phyloP scores from a whole-genome alignment of 2,329 filamentous ascomycete genomes.

The Monosporascus sp. region DNA sequence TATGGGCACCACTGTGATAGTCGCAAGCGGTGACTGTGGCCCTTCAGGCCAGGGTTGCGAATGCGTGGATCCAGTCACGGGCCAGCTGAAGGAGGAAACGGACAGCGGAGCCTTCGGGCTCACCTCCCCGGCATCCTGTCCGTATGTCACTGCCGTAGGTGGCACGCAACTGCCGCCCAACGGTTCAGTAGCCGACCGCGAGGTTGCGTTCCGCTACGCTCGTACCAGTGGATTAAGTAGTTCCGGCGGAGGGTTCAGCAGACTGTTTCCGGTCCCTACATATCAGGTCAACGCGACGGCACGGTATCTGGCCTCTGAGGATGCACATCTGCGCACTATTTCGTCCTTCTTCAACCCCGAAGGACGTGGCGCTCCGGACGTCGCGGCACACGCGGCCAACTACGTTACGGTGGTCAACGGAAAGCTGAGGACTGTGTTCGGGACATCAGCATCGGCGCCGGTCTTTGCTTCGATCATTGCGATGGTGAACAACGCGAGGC shows the following conservation, averaged over 20 bases:
- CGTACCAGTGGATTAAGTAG: no score
- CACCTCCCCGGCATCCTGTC: slow-evolving; percentile 41
- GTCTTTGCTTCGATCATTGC: slow-evolving; percentile 42
- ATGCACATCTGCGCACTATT: slow-evolving; percentile 18
- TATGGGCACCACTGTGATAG: slow-evolving; percentile 41
- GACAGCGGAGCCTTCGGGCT: slow-evolving; percentile 38
- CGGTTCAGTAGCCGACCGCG: slow-evolving; percentile 9
- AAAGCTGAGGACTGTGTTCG: slow-evolving; percentile 34
- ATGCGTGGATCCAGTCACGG: slow-evolving; percentile 17
- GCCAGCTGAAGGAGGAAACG: slow-evolving; percentile 31
- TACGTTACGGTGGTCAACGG: slow-evolving; percentile 29
- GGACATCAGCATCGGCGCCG: slow-evolving; percentile 45
- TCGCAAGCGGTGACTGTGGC: slow-evolving; percentile 43
- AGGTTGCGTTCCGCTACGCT: slow-evolving; percentile 12
- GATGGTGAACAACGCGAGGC: slow-evolving; percentile 43
- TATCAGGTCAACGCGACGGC: slow-evolving; percentile 23
- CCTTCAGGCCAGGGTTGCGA: slow-evolving; percentile 1
- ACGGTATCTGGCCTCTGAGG: slow-evolving; percentile 14
- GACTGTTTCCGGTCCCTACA: slow-evolving; percentile 23
- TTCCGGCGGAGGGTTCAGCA: slow-evolving; percentile 29
- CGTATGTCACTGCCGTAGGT: slow-evolving; percentile 46
- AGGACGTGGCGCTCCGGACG: slow-evolving; percentile 44
- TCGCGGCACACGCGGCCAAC: slow-evolving; percentile 37
- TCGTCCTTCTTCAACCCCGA: slow-evolving; percentile 34
- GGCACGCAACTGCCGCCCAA: slow-evolving; percentile 18